phyloP scores from a whole-genome alignment of 805 yeast genomes.

The Lipomyces oligophaga region DNA sequence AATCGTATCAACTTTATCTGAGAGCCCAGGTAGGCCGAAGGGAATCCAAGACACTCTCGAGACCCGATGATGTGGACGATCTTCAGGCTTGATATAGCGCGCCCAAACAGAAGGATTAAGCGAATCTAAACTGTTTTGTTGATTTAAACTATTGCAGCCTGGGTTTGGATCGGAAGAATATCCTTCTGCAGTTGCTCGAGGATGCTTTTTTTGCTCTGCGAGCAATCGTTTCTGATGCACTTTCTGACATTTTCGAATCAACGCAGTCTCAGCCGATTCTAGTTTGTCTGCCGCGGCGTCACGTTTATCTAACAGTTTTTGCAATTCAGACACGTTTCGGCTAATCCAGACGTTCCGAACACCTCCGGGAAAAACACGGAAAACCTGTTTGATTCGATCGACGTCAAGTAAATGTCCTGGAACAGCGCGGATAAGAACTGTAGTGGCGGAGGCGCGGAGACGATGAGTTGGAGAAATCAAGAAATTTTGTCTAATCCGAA shows the following conservation, averaged over 20 bases:
- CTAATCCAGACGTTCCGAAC: conserved; percentile 60
- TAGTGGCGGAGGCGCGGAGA: conserved; percentile 39
- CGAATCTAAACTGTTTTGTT: neutral
- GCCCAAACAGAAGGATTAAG: conserved; percentile 31
- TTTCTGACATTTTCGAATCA: conserved; percentile 37
- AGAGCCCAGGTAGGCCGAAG: conserved; percentile 48
- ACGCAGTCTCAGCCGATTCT: conserved; percentile 42
- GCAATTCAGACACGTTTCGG: conserved; percentile 43
- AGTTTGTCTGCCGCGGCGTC: conserved; percentile 36
- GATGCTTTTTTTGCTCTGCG: neutral
- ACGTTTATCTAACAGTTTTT: conserved; percentile 36
- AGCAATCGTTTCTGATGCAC: conserved; percentile 15
- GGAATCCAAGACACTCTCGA: conserved; percentile 17
- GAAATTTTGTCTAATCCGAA: conserved; percentile 47
- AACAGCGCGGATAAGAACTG: conserved; percentile 68
- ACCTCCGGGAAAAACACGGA: conserved; percentile 52
- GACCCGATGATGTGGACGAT: conserved; percentile 69
- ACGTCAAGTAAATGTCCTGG: conserved; percentile 50
- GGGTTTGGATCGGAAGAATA: conserved; percentile 8
- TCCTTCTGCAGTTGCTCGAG: neutral
- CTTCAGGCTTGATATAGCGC: conserved; percentile 53
- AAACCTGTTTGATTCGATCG: conserved; percentile 50
- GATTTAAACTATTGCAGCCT: neutral
- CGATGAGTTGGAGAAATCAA: conserved; percentile 34
- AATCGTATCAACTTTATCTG: conserved; percentile 80